phyloP scores from a whole-genome alignment of 768 basidiomycete genomes.

The Cyclocybe cylindracea region DNA sequence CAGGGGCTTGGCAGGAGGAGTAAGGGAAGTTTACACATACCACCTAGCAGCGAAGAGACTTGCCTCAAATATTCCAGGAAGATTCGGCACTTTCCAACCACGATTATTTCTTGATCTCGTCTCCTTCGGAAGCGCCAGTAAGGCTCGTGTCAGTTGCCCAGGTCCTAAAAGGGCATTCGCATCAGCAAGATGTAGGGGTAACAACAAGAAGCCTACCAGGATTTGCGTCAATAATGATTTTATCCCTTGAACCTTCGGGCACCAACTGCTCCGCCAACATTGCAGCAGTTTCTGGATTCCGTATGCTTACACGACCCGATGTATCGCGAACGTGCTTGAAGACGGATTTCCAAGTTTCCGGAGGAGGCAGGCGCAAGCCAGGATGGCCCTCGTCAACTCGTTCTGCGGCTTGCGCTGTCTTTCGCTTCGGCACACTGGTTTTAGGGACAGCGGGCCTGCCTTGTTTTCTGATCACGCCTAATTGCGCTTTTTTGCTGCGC shows the following conservation, averaged over 20 bases:
- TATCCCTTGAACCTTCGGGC: slow-evolving; percentile 51
- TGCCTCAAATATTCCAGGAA: slow-evolving; percentile 62
- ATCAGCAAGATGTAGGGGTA: background rate
- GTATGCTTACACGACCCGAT: slow-evolving; percentile 27
- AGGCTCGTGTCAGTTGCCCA: slow-evolving; percentile 72
- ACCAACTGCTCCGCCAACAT: slow-evolving; percentile 59
- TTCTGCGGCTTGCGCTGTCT: too few relatives aligned
- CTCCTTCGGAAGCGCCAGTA: slow-evolving; percentile 63
- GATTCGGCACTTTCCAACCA: slow-evolving; percentile 60
- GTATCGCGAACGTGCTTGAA: slow-evolving; percentile 9
- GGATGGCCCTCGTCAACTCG: background rate
- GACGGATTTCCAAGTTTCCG: slow-evolving; percentile 31
- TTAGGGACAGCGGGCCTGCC: too few relatives aligned
- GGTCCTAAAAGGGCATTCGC: slow-evolving; percentile 48
- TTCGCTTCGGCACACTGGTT: too few relatives aligned
- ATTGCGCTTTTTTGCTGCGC: too few relatives aligned
- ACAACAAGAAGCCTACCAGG: slow-evolving; percentile 54
- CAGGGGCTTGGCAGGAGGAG: slow-evolving; percentile 35
- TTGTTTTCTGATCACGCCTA: too few relatives aligned
- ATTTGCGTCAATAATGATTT: slow-evolving; percentile 76
- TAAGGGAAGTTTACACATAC: background rate
- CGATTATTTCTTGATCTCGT: slow-evolving; percentile 68
- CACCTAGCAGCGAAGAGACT: slow-evolving; percentile 12
- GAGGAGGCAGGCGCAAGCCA: slow-evolving; percentile 25
- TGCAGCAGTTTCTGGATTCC: slow-evolving; percentile 47